Evolutionary conservation across 768 basidiomycete species (phyloP), one percentile per base, ranked within the genome.

Genomic region (Fibroporia radiculosa): DNA sequence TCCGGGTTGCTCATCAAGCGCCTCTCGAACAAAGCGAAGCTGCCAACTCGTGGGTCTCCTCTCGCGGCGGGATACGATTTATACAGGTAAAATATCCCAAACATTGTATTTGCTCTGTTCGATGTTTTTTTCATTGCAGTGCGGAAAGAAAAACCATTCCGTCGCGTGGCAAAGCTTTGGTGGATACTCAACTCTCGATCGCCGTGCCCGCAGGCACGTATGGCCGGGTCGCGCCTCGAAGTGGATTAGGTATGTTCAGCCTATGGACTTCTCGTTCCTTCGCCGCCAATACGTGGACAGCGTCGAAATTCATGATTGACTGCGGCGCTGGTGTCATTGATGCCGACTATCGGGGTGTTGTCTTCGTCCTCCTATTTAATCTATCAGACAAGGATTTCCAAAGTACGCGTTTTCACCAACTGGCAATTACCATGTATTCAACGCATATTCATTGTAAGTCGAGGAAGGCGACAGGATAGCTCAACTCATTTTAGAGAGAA

Each of bases 261-360:
- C n/a, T 18, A 18, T 35, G 10, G 34, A 8, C n/a, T 43, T 23
- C 23, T 12, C 1, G 13, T 27, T 23, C 23, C 19, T 41, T 31
- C 14, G 37, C 12, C 25, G 39, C 25, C 37, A n/a, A 23, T 32
- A 16, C 35, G 33, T 27, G 50, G 19, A 14, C 50, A 96, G 96
- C 96, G 16, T 87, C 88, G 13, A 99, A 99, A 61, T 93, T 90
- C 63, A 92, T 91, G 81, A 97, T 98, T 47, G 89, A 93, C 59
- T 98, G 95, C 0, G 96, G 96, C 1, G 96, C 96, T 10, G 96
- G 95, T 18, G 96, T 99, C 6, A 78, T 99, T 40, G 96, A 99
- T 51, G 89, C 91, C 6, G 96, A 99, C 62, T 98, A 99, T 64
- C 75, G 96, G 42, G 96, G 96, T 18, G 70, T 80, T 11, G 78